A percentile compares a stretch with the other conserved stretches of the same genome.
Conservation (phyloP, 1,139 yeast genomes). For the Kodamaea suecica region DNA sequence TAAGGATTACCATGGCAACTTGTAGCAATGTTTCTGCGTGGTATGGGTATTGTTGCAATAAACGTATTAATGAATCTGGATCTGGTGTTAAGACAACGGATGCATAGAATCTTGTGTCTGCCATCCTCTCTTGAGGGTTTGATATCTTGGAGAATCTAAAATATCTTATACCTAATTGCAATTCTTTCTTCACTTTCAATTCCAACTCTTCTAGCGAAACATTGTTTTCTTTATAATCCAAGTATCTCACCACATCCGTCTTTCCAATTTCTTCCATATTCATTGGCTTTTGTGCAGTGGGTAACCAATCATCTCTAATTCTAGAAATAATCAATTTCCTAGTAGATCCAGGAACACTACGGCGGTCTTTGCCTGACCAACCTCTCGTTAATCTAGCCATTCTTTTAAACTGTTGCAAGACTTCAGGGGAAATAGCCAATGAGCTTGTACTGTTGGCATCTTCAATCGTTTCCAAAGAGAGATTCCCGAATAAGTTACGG, state of each 20-base stretch:
- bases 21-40: constrained; percentile 78
- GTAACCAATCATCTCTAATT: constrained; percentile 80
- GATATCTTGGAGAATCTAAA: constrained; percentile 48
- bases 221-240: constrained; percentile 38
- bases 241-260: constrained; percentile 40
- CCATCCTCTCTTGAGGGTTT: constrained; percentile 40
- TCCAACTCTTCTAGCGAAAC: constrained; percentile 30
- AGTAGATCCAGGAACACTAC: constrained; percentile 69
- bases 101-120: constrained; percentile 61
- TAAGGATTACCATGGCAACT: constrained; percentile 67
- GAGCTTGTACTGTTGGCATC: constrained; percentile 69
- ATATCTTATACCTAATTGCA: constrained; percentile 50
- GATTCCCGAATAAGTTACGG: constrained; percentile 66
- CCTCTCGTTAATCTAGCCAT: constrained; percentile 64
- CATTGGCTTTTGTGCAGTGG: constrained; percentile 62
- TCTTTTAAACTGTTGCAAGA: constrained; percentile 59
- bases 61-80: constrained; percentile 60
- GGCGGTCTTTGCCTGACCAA: constrained; percentile 80
- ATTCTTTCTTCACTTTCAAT: constrained; percentile 43
- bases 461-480: constrained; percentile 64
- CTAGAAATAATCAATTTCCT: constrained; percentile 67
- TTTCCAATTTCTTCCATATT: constrained; percentile 54
- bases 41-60: constrained; percentile 62
- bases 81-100: constrained; percentile 69
- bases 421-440: constrained; percentile 61